Percentiles rank a stretch among this genome's conserved stretches.
phyloP scores from a whole-genome alignment of 2,329 filamentous ascomycete species.

The Calonectria honghensis region DNA sequence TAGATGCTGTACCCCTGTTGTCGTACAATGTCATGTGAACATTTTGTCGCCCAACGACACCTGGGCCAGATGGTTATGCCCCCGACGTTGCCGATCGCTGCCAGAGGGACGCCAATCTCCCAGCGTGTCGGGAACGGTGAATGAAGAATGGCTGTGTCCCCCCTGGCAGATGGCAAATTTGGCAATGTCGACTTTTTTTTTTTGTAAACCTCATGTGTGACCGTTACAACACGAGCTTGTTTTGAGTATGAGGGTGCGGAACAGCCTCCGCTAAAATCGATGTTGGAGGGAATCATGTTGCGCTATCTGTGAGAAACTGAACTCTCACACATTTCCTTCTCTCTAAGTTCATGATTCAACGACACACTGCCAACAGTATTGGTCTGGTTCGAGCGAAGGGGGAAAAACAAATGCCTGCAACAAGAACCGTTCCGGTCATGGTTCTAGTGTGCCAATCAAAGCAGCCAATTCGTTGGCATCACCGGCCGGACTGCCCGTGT shows the following conservation, averaged over 20 bases:
- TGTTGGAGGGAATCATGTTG: background rate
- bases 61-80: conserved; percentile 9
- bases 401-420: background rate
- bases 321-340: background rate
- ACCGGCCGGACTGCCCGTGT: conserved; percentile 4
- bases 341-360: conserved; percentile 2
- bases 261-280: background rate
- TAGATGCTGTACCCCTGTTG: conserved; percentile 7
- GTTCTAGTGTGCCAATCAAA: conserved; percentile 13
- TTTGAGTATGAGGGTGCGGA: background rate
- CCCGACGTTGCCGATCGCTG: conserved; percentile 38
- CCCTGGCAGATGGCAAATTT: conserved; percentile 10
- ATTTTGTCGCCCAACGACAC: conserved; percentile 11
- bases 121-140: conserved; percentile 34
- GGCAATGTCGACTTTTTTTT: conserved; percentile 11
- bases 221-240: background rate
- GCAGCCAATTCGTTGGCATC: conserved; percentile 10
- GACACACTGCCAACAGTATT: background rate
- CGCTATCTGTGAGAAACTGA: background rate
- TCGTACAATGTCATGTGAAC: conserved; percentile 24
- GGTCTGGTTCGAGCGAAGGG: conserved; percentile 2
- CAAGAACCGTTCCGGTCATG: conserved; percentile 4
- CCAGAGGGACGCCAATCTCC: conserved; percentile 37
- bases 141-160: conserved; percentile 7
- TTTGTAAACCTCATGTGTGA: conserved; percentile 25